phyloP scores from a whole-genome alignment of 2,329 filamentous ascomycete species.

The Thelonectria blattea region DNA sequence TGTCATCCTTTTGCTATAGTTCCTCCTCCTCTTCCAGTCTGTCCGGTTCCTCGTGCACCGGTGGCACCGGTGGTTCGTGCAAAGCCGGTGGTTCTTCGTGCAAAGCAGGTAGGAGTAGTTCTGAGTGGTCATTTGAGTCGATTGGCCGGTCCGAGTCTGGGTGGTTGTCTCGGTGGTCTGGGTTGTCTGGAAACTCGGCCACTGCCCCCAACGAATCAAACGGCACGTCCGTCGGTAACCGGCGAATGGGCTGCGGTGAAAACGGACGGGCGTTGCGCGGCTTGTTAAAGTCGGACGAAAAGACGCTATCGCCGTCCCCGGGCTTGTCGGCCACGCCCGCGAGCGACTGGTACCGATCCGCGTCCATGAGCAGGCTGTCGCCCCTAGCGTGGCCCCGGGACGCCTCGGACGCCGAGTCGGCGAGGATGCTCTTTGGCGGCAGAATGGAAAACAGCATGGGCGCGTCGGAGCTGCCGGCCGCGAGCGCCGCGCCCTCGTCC shows the following conservation, averaged over 20 bases:
- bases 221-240: conserved; percentile 49
- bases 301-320: conserved; percentile 56
- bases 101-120: conserved; percentile 33
- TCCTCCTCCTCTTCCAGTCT: background rate
- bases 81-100: conserved; percentile 22
- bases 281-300: conserved; percentile 60
- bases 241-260: conserved; percentile 60
- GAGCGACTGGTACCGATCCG: conserved; percentile 64
- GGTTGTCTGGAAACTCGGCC: too few relatives aligned
- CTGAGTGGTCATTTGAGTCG: conserved; percentile 24
- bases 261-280: conserved; percentile 63
- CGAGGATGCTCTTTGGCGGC: conserved; percentile 68
- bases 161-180: too few relatives aligned
- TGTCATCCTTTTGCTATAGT: conserved; percentile 8
- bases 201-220: conserved; percentile 46
- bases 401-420: conserved; percentile 53
- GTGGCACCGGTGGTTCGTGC: background rate
- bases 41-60: too few relatives aligned
- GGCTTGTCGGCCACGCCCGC: conserved; percentile 50
- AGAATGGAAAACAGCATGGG: conserved; percentile 68
- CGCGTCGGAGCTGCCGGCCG: conserved; percentile 42
- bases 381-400: conserved; percentile 51
- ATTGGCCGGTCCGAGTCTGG: too few relatives aligned
- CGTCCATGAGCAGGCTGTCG: conserved; percentile 61
- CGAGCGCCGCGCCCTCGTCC: conserved; percentile 39